Evolutionary conservation across 1,284 basidiomycete genomes (phyloP).

Genomic region (Pseudozyma tsukubaensis): DNA sequence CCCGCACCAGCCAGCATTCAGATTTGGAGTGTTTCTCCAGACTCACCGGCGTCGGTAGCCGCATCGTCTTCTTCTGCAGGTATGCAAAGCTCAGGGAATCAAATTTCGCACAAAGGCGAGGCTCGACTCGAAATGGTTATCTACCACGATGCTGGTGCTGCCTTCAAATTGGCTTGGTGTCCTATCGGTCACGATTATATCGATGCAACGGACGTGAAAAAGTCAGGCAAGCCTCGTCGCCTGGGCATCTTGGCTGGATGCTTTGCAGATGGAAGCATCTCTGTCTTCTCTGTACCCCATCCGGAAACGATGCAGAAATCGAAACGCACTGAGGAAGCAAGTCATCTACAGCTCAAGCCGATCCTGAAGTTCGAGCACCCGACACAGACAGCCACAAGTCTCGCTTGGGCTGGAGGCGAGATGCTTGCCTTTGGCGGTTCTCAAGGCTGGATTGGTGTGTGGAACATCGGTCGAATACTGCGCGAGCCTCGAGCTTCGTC

Average conservation of each 20-base stretch:
- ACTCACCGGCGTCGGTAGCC: not conserved
- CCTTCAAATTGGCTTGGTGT: slow-evolving; percentile 43
- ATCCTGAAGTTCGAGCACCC: slow-evolving; percentile 25
- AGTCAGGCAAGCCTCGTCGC: not conserved
- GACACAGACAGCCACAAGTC: slow-evolving; percentile 14
- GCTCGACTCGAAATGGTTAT: slow-evolving; percentile 42
- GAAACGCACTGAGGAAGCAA: not conserved
- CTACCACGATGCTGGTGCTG: slow-evolving; percentile 32
- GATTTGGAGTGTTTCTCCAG: slow-evolving; percentile 51
- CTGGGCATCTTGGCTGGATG: slow-evolving; percentile 47
- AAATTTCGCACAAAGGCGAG: slow-evolving; percentile 17
- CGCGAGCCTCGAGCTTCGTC: slow-evolving; percentile 1
- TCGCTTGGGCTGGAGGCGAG: slow-evolving; percentile 52
- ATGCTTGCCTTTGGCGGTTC: slow-evolving; percentile 39
- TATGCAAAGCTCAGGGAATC: too few relatives aligned
- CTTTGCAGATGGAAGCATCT: slow-evolving; percentile 46
- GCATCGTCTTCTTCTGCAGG: not conserved
- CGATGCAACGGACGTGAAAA: not conserved
- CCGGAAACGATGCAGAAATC: slow-evolving; percentile 8
- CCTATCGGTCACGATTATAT: slow-evolving; percentile 34
- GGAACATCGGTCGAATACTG: slow-evolving; percentile 23
- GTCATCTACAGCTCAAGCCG: slow-evolving; percentile 31
- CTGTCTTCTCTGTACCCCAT: slow-evolving; percentile 41
- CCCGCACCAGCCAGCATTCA: slow-evolving; percentile 34
- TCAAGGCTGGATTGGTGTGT: slow-evolving; percentile 44